Evolutionary conservation across 106 monocot genomes (phyloP).

Genomic region (Dioscorea zingiberensis): DNA sequence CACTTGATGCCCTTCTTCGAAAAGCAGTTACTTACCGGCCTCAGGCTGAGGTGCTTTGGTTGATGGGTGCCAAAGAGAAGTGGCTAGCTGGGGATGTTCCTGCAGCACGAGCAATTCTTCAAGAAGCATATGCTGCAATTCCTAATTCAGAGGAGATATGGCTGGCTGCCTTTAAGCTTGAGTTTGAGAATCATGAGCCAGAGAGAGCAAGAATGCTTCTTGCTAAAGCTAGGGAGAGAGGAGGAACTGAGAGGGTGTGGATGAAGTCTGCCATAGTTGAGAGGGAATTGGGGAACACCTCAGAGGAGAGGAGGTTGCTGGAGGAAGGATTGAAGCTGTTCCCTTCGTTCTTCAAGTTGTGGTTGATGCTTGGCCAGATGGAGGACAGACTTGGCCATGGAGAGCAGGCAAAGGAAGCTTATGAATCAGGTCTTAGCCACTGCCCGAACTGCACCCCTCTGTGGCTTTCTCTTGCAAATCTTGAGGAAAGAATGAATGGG

Average conservation of each 20-base stretch:
- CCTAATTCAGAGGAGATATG: conserved; percentile 98
- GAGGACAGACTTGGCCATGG: conserved; percentile 65
- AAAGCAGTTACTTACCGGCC: conserved; percentile 89
- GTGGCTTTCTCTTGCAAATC: conserved; percentile 82
- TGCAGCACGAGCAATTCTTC: conserved; percentile 85
- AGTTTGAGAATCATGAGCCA: conserved; percentile 93
- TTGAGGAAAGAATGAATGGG: conserved; percentile 78
- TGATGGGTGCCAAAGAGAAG: conserved; percentile 99
- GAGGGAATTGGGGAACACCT: conserved; percentile 74
- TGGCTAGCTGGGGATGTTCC: conserved; percentile 97
- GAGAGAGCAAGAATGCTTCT: conserved; percentile 96
- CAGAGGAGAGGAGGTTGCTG: conserved; percentile 70
- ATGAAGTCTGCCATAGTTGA: conserved; percentile 99
- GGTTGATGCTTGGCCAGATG: conserved; percentile 99
- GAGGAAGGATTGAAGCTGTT: conserved; percentile 80
- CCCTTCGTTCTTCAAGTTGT: conserved; percentile 85
- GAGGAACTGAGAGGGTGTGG: conserved; percentile 98
- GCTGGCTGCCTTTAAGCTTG: conserved; percentile 98
- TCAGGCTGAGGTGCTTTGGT: conserved; percentile 93
- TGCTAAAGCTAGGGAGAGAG: conserved; percentile 89
- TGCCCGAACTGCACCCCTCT: conserved; percentile 70
- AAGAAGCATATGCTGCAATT: conserved; percentile 98
- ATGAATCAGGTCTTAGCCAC: conserved; percentile 69
- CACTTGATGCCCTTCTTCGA: conserved; percentile 81
- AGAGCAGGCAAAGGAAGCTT: conserved; percentile 69